Conservation (phyloP, 2,329 filamentous ascomycete genomes). For the Calonectria hongkongensis region DNA sequence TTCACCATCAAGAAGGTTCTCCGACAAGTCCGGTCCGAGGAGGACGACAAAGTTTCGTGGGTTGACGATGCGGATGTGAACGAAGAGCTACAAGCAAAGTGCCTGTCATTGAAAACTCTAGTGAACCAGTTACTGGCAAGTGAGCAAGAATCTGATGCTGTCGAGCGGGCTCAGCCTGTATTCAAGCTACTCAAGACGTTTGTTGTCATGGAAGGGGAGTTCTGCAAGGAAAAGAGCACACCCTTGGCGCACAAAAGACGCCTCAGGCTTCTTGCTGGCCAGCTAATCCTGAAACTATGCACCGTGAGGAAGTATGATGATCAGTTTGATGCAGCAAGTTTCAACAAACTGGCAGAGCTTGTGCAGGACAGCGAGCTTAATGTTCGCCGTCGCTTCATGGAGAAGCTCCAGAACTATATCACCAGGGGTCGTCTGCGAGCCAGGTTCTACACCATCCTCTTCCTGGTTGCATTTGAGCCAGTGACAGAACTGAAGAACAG, state of each 20-base stretch:
- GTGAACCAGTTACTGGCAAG: conserved; percentile 87
- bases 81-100: conserved; percentile 88
- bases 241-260: conserved; percentile 86
- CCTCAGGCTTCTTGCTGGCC: conserved; percentile 88
- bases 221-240: conserved; percentile 84
- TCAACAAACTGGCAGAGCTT: conserved; percentile 87
- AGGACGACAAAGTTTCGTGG: conserved; percentile 78
- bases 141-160: conserved; percentile 70
- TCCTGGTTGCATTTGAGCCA: conserved; percentile 94
- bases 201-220: conserved; percentile 84
- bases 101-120: conserved; percentile 87
- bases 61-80: conserved; percentile 81
- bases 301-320: conserved; percentile 85
- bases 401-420: conserved; percentile 93
- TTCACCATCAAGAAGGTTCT: conserved; percentile 86
- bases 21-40: conserved; percentile 79
- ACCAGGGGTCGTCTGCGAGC: conserved; percentile 80
- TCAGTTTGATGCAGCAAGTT: conserved; percentile 81
- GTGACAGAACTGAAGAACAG: conserved; percentile 81
- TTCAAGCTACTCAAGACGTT: conserved; percentile 87
- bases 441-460: conserved; percentile 92
- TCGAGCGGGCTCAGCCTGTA: conserved; percentile 79
- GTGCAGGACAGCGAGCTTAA: conserved; percentile 84
- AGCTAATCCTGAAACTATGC: conserved; percentile 89
- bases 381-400: conserved; percentile 87